Evolutionary conservation across 345 rosid genomes (phyloP), one percentile per base, ranked within the genome.

Genomic region (Eucalyptus sp.): DNA sequence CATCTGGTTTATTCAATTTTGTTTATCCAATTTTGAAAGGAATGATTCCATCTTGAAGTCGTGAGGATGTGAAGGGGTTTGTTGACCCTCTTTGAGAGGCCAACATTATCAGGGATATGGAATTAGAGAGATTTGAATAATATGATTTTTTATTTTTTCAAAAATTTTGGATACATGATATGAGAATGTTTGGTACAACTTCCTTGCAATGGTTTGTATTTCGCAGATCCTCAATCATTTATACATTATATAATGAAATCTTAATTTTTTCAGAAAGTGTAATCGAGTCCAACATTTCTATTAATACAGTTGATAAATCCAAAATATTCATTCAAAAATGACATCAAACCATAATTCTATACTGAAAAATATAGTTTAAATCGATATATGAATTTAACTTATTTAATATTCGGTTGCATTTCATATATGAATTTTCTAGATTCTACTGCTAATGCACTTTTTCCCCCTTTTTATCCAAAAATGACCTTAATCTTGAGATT

Each of bases 171-270:
- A n/a, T n/a, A 13, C 1, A n/a, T 64, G 18, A 4, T 7, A n/a
- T 0, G 37, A 14, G 76, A 64, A 15, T n/a, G 10, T 64, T 64
- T n/a, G 41, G 20, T 64, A 64, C 31, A 14, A 64, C 37, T 64
- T 66, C 33, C 62, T 56, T 56, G 3, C 62, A 1, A 56, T 24
- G 29, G 62, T 56, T 56, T 25, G 6, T 22, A 24, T 56, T 56
- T 56, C 0, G 1, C 13, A 56, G 0, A 71, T 33, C 46, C 81
- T 4, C 22, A 71, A 8, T 11, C 81, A 71, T 17, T 71, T 37
- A 0, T 71, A 18, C 13, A 8, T 17, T 7, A 68, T 9, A 22
- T 10, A 71, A 33, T 33, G 13, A 71, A 71, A 71, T 17, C 46
- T 33, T 2, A 18, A 33, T 17, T 68, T 2, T 33, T 10, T 68